Conservation (phyloP, 2,329 filamentous ascomycete species). For the Aspergillus sojae region DNA sequence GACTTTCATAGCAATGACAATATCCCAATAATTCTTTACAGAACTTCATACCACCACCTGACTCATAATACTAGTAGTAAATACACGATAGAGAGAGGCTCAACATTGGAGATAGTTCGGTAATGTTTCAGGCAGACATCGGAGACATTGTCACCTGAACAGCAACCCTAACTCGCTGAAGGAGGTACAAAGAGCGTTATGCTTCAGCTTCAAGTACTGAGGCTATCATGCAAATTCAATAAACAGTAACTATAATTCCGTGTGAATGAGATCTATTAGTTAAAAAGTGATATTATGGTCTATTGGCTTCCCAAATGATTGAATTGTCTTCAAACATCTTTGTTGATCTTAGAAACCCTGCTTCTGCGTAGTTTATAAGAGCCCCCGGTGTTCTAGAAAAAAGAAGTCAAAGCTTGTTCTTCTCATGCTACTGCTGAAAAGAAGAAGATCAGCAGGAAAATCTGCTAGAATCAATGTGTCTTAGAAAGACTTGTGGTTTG, state of each 20-base stretch:
- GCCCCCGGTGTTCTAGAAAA: too few species aligned
- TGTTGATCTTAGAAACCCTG: not conserved
- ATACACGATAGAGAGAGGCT: too few species aligned
- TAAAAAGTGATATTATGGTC: too few species aligned
- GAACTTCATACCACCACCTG: not conserved
- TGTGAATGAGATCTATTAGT: too few species aligned
- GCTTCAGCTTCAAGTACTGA: not conserved
- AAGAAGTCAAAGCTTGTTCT: not conserved
- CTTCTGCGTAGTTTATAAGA: too few species aligned
- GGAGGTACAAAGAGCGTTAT: not conserved
- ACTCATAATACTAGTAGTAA: not conserved
- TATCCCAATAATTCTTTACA: not conserved
- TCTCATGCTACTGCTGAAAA: too few species aligned
- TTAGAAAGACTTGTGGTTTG: not conserved
- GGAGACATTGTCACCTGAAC: not conserved
- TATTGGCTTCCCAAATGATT: not conserved
- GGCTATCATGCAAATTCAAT: not conserved
- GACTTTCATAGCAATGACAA: not conserved
- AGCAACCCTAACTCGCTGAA: not conserved
- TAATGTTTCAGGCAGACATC: not conserved
- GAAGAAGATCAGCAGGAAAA: too few species aligned
- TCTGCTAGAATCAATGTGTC: not conserved
- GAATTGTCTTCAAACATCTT: not conserved
- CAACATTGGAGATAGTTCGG: not conserved
- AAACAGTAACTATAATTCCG: not conserved